Evolutionary conservation across 2,329 filamentous ascomycete species (phyloP).

Genomic region (Chalara sp.): DNA sequence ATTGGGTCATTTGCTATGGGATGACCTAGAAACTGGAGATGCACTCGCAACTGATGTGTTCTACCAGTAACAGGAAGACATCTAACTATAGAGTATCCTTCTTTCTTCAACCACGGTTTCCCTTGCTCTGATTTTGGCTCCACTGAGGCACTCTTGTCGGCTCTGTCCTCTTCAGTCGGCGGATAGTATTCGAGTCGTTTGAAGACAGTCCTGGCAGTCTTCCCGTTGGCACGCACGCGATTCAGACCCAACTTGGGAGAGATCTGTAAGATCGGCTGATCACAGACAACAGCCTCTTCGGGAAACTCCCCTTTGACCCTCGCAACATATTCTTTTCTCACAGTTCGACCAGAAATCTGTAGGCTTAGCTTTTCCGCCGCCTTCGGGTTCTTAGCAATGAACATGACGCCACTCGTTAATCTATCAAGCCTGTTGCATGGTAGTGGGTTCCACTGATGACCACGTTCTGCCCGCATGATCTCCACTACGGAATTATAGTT

Average conservation of each 20-base stretch:
- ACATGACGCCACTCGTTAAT: constrained; percentile 95
- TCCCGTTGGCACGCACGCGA: constrained; percentile 87
- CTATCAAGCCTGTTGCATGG: constrained; percentile 92
- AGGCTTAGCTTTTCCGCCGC: constrained; percentile 71
- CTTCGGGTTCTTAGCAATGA: constrained; percentile 79
- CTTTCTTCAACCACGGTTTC: constrained; percentile 43
- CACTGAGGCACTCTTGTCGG: constrained; percentile 9
- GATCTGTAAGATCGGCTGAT: constrained; percentile 89
- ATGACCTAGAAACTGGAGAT: constrained; percentile 88
- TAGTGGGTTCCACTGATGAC: constrained; percentile 46
- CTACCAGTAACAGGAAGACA: constrained; percentile 89
- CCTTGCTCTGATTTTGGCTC: constrained; percentile 6
- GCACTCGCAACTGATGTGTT: constrained; percentile 91
- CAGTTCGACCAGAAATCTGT: constrained; percentile 72
- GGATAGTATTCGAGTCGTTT: constrained; percentile 89
- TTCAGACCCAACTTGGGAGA: constrained; percentile 94
- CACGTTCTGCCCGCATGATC: constrained; percentile 77
- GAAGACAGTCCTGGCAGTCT: constrained; percentile 85
- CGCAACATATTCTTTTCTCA: constrained; percentile 93
- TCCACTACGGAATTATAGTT: constrained; percentile 92
- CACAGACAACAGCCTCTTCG: constrained; percentile 82
- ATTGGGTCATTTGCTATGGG: constrained; percentile 97
- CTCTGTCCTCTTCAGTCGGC: constrained; percentile 27
- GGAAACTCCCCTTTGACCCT: constrained; percentile 88
- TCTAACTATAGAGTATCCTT: constrained; percentile 90